Evolutionary conservation across 129 eudicot genomes (phyloP).

Genomic region (Logfia minima): DNA sequence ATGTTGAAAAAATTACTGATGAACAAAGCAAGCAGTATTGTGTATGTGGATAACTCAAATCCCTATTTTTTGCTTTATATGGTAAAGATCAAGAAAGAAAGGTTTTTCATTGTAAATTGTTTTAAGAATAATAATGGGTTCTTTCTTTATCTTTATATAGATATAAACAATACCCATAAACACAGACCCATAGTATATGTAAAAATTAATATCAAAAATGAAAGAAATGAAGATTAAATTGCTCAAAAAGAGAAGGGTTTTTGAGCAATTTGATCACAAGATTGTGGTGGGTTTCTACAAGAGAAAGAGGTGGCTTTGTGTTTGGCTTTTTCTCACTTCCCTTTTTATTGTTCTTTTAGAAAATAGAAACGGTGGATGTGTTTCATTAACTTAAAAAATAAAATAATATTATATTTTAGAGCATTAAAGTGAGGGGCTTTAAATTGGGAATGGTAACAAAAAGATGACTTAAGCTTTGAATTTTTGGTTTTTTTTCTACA

Average conservation of each 20-base stretch:
- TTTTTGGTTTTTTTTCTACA: conserved; percentile 52
- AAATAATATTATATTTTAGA: conserved; percentile 6
- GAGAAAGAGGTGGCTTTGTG: conserved; percentile 60
- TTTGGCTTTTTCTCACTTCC: conserved; percentile 43
- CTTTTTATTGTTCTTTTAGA: conserved; percentile 40
- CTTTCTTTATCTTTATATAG: conserved; percentile 16
- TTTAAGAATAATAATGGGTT: conserved; percentile 21
- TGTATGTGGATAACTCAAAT: conserved; percentile 3
- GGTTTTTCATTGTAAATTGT: conserved; percentile 18
- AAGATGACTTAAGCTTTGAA: conserved; percentile 41
- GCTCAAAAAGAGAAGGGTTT: conserved; percentile 35
- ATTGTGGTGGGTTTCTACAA: conserved; percentile 52
- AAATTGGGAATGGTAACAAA: conserved; percentile 35
- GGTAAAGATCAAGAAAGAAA: conserved; percentile 38
- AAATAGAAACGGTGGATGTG: conserved; percentile 30
- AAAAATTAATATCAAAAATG: conserved; percentile 27
- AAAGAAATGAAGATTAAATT: conserved; percentile 34
- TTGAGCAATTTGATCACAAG: conserved; percentile 43
- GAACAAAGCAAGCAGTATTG: conserved; percentile 30
- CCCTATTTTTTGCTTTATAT: conserved; percentile 27
- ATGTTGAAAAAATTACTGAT: conserved; percentile 13
- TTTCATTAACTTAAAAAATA: conserved; percentile 10
- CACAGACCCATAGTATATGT: conserved; percentile 39
- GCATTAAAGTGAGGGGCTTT: conserved; percentile 47
- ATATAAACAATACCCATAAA: conserved; percentile 16